Base-by-base conservation (phyloP, 78 protist genomes). In the Dictyostelium capitatum region DNA sequence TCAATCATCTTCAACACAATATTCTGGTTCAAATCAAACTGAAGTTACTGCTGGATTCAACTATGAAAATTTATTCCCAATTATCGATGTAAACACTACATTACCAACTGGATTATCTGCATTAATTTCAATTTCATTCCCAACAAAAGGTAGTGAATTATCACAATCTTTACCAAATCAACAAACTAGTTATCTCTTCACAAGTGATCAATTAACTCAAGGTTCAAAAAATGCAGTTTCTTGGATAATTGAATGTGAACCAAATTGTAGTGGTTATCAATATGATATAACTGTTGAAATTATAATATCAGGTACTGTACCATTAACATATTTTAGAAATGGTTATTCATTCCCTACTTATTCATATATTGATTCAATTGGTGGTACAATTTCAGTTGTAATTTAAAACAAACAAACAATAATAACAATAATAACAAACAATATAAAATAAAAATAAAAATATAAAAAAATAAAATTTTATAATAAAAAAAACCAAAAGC, bases 281-380 rank as follows among this genome's bases (percentile, higher is more conserved):
- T 81, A 64, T 30, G 50, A 64, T 25, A 9, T 65, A 6, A 67
- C 51, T 8, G 17, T 62, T 25, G 89, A 81, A 30, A 28, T 81
- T 25, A 19, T 81, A 6, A 81, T 81, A 14, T 28, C 41, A 23
- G 78, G 25, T n/a, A 17, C 28, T 2, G 59, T 81, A 19, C 89
- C 89, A 48, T 37, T 59, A 12, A 81, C 89, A 4, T 67, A 30
- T 28, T 70, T 64, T 48, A 81, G 51, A 50, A 20, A 81, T 67
- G 28, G 65, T 67, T 37, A 20, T 46, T 65, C 64, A 25, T 81
- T 64, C 59, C 79, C 89, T 47, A 54, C 89, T 46, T 81, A 81
- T 67, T 41, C 23, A 3, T 81, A 67, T 65, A 81, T 81, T 10
- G 89, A 81, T 81, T 54, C 50, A n/a, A 51, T 81, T 81, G 89